Percentiles rank a stretch among this genome's conserved stretches.
Conservation (phyloP, 768 basidiomycete species). For the Macrolepiota dolichaula region DNA sequence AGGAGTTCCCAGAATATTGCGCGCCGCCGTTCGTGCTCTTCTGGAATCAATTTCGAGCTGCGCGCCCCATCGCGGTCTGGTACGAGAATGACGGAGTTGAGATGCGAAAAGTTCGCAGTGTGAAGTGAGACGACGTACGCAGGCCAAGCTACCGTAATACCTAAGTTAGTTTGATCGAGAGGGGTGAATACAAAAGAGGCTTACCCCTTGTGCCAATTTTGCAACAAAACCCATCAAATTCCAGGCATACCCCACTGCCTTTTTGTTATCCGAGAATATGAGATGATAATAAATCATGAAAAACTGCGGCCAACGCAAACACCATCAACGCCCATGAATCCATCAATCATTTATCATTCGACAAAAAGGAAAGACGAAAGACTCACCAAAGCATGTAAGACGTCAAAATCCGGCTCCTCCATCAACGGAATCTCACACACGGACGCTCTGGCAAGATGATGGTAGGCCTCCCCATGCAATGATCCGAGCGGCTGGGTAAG, state of each 20-base stretch:
- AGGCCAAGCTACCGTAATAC: constrained; percentile 52
- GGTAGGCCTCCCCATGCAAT: constrained; percentile 61
- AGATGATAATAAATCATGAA: constrained; percentile 77
- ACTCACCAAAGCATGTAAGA: constrained; percentile 61
- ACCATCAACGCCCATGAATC: not conserved
- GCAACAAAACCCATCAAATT: constrained; percentile 73
- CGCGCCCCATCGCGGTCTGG: constrained; percentile 67
- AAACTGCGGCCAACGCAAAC: constrained; percentile 28
- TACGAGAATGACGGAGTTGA: constrained; percentile 14
- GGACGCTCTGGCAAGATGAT: constrained; percentile 62
- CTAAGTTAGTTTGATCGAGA: constrained; percentile 11
- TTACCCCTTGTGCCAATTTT: constrained; percentile 69
- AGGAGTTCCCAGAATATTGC: constrained; percentile 75
- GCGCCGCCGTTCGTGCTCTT: constrained; percentile 67
- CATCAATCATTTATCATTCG: not conserved
- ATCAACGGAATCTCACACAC: constrained; percentile 73
- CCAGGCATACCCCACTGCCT: constrained; percentile 72
- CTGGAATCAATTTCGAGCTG: constrained; percentile 57
- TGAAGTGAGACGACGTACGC: constrained; percentile 41
- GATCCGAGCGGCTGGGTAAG: constrained; percentile 52
- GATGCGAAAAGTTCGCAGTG: not conserved
- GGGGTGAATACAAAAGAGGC: constrained; percentile 21
- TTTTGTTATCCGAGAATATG: constrained; percentile 71
- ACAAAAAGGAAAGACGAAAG: not conserved
- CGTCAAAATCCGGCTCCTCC: constrained; percentile 73